Evolutionary conservation across 371 early-diverging fungal genomes (phyloP), one percentile per base, ranked within the genome.

Genomic region (Mortierella sp.): DNA sequence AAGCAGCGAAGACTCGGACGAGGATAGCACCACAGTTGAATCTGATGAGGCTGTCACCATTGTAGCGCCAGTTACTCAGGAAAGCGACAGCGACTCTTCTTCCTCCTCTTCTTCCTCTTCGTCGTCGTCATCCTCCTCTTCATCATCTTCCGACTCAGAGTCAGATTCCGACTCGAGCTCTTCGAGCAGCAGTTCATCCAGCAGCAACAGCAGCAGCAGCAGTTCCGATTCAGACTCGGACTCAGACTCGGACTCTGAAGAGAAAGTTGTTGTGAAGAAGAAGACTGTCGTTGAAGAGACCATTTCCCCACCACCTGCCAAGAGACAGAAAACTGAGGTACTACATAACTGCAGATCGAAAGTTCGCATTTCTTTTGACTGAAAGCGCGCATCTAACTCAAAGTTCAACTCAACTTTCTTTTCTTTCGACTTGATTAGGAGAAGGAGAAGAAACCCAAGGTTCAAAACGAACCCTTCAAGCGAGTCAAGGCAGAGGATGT

Each of bases 401-500:
- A 26, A 52, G 2, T 32, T 39, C 22, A 35, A 39, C 14, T 39
- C 35, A 3, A 32, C 32, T 60, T 52, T 63, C 3, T 45, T 61
- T 61, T 45, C 61, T 5, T 30, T 54, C 18, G n/a, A n/a, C 22
- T 32, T 37, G 57, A 12, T 28, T 28, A 16, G 24, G 28, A 55
- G 10, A 12, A 30, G 60, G 84, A 61, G 9, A 81, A 75, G 73
- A 20, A 68, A 37, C 63, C 63, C 39, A 84, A 78, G 66, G 80
- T 75, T 26, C 90, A 89, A 55, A 90, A 89, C 39, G 87, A 87
- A 39, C 94, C 92, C 8, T 97, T 98, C 85, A 93, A 92, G 84
- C 90, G 97, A 49, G 92, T 97, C 30, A 89, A 89, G 51, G 88
- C 90, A 12, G 94, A 95, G 68, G 94, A 97, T 69, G 95, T 97